Evolutionary conservation across 352 stramenopile genomes (phyloP).

Genomic region (Pythium plurisporium): DNA sequence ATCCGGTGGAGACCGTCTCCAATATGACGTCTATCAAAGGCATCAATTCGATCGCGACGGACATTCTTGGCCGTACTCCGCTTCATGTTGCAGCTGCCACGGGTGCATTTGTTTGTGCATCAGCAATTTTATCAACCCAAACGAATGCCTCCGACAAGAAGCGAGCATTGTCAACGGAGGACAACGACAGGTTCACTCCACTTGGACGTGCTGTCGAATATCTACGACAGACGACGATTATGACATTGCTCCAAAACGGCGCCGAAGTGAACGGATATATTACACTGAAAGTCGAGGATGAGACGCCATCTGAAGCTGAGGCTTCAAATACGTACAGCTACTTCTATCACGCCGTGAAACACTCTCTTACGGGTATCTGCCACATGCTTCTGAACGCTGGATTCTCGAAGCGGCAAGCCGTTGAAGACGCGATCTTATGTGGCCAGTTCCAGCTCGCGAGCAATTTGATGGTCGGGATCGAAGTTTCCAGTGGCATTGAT

Average conservation of each 20-base stretch:
- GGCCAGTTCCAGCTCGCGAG: slow-evolving; percentile 67
- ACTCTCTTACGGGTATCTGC: slow-evolving; percentile 66
- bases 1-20: slow-evolving; percentile 75
- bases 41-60: slow-evolving; percentile 33
- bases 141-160: slow-evolving; percentile 22
- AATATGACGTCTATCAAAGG: slow-evolving; percentile 52
- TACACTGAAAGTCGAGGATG: slow-evolving; percentile 15
- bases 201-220: slow-evolving; percentile 52
- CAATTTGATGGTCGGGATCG: slow-evolving; percentile 57
- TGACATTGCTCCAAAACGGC: slow-evolving; percentile 64
- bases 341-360: slow-evolving; percentile 73
- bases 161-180: slow-evolving; percentile 30
- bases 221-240: slow-evolving; percentile 67
- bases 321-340: slow-evolving; percentile 43
- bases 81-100: slow-evolving; percentile 69
- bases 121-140: slow-evolving; percentile 43
- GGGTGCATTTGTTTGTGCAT: slow-evolving; percentile 69
- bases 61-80: slow-evolving; percentile 49
- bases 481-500: slow-evolving; percentile 37
- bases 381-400: slow-evolving; percentile 73
- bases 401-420: slow-evolving; percentile 65
- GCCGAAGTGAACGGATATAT: slow-evolving; percentile 51
- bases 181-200: slow-evolving; percentile 48
- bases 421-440: slow-evolving; percentile 66
- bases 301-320: neutral